phyloP scores from a whole-genome alignment of 352 stramenopile genomes.

The Phytophthora cryptogea region DNA sequence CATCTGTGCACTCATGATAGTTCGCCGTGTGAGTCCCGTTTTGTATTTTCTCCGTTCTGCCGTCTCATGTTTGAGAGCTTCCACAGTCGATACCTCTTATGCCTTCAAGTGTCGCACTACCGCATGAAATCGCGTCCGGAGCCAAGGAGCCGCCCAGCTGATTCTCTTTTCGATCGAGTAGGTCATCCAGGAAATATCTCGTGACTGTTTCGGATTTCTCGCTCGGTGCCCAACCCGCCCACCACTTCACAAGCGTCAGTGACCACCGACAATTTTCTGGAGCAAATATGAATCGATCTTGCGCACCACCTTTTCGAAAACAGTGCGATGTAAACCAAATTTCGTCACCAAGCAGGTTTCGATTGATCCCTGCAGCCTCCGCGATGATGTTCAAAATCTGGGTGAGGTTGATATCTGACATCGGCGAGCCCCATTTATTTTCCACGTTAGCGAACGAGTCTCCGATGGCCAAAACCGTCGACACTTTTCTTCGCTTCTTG shows the following conservation, averaged over 20 bases:
- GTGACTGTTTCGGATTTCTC: constrained; percentile 6
- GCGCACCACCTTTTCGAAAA: constrained; percentile 14
- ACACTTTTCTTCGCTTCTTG: not conserved
- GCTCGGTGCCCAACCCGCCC: constrained; percentile 8
- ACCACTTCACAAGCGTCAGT: not conserved
- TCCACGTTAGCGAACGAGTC: constrained; percentile 3
- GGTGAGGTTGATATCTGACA: constrained; percentile 15
- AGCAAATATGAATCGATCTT: constrained; percentile 35
- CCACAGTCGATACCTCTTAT: not conserved
- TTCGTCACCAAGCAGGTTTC: constrained; percentile 1
- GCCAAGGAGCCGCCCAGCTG: not conserved
- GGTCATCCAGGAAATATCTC: constrained; percentile 8
- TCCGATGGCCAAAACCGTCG: too few relatives aligned
- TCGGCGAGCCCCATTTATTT: not conserved
- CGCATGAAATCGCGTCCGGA: constrained; percentile 1
- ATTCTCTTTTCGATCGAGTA: constrained; percentile 3
- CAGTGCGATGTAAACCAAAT: constrained; percentile 16
- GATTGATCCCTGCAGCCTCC: constrained; percentile 1
- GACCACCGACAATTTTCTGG: constrained; percentile 7
- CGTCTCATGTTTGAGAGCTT: too few relatives aligned
- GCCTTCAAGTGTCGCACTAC: not conserved
- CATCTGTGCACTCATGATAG: too few relatives aligned
- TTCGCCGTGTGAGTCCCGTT: too few relatives aligned
- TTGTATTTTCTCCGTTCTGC: too few relatives aligned
- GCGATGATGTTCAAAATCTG: constrained; percentile 16